Evolutionary conservation across 129 eudicot species (phyloP).

Genomic region (Artemisia annua): DNA sequence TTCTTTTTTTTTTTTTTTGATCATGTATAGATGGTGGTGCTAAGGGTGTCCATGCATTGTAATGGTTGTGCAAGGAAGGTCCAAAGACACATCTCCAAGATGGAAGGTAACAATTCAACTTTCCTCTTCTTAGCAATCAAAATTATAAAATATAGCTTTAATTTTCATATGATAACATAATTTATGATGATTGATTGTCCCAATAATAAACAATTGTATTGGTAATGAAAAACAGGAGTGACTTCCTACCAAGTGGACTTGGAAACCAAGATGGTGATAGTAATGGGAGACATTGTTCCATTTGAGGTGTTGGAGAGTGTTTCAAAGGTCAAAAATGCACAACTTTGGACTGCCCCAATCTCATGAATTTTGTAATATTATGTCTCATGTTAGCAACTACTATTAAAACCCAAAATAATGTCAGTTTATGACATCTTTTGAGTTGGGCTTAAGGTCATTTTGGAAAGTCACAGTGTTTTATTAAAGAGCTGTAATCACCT

Average conservation of each 20-base stretch:
- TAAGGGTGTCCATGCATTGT: conserved; percentile 98
- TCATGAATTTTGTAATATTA: conserved; percentile 21
- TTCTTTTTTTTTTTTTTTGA: background rate
- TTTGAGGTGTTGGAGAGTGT: conserved; percentile 92
- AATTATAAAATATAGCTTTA: background rate
- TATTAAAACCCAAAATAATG: conserved; percentile 17
- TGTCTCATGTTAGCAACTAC: background rate
- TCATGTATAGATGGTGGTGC: conserved; percentile 70
- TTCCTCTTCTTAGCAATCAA: too few species aligned
- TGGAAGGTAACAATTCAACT: conserved; percentile 61
- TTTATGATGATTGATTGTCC: conserved; percentile 4
- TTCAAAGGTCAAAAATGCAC: conserved; percentile 80
- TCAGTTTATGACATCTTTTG: background rate
- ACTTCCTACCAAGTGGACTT: conserved; percentile 85
- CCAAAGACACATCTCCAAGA: conserved; percentile 85
- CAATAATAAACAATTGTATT: conserved; percentile 14
- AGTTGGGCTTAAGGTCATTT: conserved; percentile 2
- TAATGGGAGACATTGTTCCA: conserved; percentile 89
- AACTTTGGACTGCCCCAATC: conserved; percentile 59
- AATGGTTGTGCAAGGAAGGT: conserved; percentile 96
- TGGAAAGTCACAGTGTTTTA: background rate
- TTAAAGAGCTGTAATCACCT: background rate
- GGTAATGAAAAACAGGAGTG: conserved; percentile 60
- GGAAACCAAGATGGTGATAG: conserved; percentile 95
- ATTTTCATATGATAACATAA: background rate